Conservation (phyloP, 176 grass and related monocot genomes). For the Canna indica region DNA sequence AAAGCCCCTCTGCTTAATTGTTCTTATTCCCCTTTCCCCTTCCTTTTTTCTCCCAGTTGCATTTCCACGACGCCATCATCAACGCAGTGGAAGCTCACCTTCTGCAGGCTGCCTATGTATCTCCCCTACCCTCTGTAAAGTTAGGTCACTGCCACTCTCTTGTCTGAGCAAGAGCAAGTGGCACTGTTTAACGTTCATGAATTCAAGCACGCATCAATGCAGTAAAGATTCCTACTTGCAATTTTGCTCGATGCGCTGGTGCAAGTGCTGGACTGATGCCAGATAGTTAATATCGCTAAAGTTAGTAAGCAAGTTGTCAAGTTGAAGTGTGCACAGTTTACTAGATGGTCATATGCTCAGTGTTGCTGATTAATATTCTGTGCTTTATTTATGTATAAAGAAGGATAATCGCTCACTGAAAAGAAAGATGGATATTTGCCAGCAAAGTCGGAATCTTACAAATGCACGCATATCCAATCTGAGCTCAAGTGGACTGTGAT, state of each 20-base stretch:
- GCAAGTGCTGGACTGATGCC: too few species aligned
- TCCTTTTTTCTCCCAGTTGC: neutral
- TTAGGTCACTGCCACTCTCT: too few species aligned
- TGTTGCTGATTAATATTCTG: too few species aligned
- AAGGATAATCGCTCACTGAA: neutral
- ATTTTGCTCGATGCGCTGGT: too few species aligned
- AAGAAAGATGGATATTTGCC: neutral
- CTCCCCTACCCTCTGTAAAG: neutral
- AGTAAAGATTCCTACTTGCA: too few species aligned
- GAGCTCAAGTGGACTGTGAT: neutral
- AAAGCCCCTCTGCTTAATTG: neutral
- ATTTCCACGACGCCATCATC: neutral
- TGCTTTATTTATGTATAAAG: neutral
- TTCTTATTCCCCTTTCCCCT: neutral
- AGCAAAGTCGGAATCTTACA: neutral
- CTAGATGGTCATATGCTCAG: too few species aligned
- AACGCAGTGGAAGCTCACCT: neutral
- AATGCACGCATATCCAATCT: neutral
- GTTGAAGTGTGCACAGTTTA: neutral
- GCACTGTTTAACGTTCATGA: too few species aligned
- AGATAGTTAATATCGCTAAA: too few species aligned
- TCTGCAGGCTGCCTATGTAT: neutral
- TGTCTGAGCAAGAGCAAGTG: neutral
- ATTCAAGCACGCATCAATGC: too few species aligned
- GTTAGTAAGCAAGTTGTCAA: too few species aligned